These are phyloP conservation scores for Colletotrichum lini DNA, from an alignment of 2,329 filamentous ascomycete species.

Conservation along the genomic window DNA sequence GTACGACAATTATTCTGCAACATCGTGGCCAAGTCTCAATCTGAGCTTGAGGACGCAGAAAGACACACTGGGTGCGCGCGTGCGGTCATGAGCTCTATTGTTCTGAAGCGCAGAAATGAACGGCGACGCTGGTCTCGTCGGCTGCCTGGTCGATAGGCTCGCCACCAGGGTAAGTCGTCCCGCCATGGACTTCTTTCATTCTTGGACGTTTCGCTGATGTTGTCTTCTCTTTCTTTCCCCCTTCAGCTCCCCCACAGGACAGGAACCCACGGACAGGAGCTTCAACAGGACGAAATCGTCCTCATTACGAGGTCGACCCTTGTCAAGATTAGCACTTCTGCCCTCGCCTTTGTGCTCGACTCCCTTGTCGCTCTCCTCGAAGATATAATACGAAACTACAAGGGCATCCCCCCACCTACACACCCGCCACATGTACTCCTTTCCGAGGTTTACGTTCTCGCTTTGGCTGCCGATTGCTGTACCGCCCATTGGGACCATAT, in stretches of 20 bases:
- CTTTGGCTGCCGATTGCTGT: slow-evolving; percentile 76
- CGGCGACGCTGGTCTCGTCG: slow-evolving; percentile 71
- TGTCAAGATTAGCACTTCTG: slow-evolving; percentile 70
- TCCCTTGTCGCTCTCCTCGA: slow-evolving; percentile 71
- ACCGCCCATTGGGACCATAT: slow-evolving; percentile 70
- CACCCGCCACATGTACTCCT: slow-evolving; percentile 73
- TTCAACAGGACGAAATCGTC: slow-evolving; percentile 73
- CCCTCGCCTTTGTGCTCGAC: slow-evolving; percentile 69
- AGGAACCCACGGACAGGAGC: slow-evolving; percentile 69
- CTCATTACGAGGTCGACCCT: slow-evolving; percentile 73
- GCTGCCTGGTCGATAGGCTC: slow-evolving; percentile 74
- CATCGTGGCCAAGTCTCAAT: slow-evolving; percentile 2
- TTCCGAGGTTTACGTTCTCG: slow-evolving; percentile 76
- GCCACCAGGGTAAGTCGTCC: slow-evolving; percentile 68
- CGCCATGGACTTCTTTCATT: slow-evolving; percentile 22
- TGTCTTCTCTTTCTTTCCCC: slow-evolving; percentile 37
- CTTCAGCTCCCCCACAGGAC: slow-evolving; percentile 74
- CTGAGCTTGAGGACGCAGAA: slow-evolving; percentile 18
- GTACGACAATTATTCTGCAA: neutral
- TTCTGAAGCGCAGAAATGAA: slow-evolving; percentile 60
- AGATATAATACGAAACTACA: slow-evolving; percentile 70
- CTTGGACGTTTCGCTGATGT: slow-evolving; percentile 1
- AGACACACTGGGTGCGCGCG: slow-evolving; percentile 5
- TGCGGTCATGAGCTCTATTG: slow-evolving; percentile 37
- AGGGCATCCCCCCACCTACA: slow-evolving; percentile 56